Evolutionary conservation across 2,329 filamentous ascomycete genomes (phyloP), one percentile per base, ranked within the genome.

Genomic region (Colletotrichum plurivorum): DNA sequence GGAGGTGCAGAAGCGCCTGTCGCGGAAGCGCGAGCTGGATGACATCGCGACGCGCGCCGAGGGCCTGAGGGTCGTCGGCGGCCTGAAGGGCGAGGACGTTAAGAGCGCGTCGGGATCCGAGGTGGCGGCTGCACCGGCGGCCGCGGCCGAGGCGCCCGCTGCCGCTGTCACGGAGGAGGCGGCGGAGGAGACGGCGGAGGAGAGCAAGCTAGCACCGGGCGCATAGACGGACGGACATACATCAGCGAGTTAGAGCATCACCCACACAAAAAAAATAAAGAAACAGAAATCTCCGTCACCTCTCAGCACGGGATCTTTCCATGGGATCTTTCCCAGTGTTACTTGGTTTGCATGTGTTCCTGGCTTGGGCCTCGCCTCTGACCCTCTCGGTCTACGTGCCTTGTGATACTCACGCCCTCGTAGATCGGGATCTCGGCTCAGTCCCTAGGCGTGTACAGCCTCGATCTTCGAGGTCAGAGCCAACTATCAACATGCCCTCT

Each of bases 1-100:
- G 13, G 92, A 94, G 79, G 85, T 94, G 49, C 88, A 86, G 78
- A 74, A 70, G 71, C 77, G 82, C 16, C 78, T 85, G 57, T 76
- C 79, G 65, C 78, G 82, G 67, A 84, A 83, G 75, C 78, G 80
- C 58, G 79, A 80, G 73, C 75, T 85, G 43, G 84, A 86, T 63
- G 76, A 79, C 20, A 77, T 85, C 70, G 80, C 81, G 3, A 76
- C 76, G 67, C 79, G 80, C 63, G 83, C 83, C 16, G 82, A 83
- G 73, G 84, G 83, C 25, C 77, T 85, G 48, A 80, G 79, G 71
- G 84, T 85, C 7, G 84, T 84, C 20, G 79, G 82, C 70, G 84
- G 84, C 45, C 81, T 85, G 73, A 82, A 83, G 74, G 81, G 79
- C 10, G 78, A 84, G 53, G 79, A 80, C 55, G 75, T 77, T 61